Evolutionary conservation across 306 rosid species (phyloP).

Genomic region (cucumber (Cucumis sativus)): Cucumber_9930_V3 NC_026656.2:3567501-3568000

Average conservation of each 20-base stretch:
- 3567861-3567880: neutral
- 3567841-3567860: neutral
- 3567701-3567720: slow-evolving; percentile 8
- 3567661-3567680: neutral
- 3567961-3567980: no score
- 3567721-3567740: neutral
- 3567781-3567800: neutral
- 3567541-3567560: slow-evolving; percentile 30
- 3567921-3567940: neutral
- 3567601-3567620: neutral
- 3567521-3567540: slow-evolving; percentile 45
- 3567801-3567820: neutral
- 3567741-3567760: neutral
- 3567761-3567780: neutral
- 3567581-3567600: slow-evolving; percentile 29
- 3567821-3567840: neutral
- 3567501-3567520: slow-evolving; percentile 12
- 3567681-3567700: neutral
- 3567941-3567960: no score
- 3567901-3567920: neutral
- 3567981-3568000: no score
- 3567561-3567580: slow-evolving; percentile 4
- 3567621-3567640: neutral
- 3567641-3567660: neutral
- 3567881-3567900: neutral